These are phyloP conservation scores for Glaciozyma martinii DNA, from an alignment of 768 basidiomycete species.

Conservation along the genomic window DNA sequence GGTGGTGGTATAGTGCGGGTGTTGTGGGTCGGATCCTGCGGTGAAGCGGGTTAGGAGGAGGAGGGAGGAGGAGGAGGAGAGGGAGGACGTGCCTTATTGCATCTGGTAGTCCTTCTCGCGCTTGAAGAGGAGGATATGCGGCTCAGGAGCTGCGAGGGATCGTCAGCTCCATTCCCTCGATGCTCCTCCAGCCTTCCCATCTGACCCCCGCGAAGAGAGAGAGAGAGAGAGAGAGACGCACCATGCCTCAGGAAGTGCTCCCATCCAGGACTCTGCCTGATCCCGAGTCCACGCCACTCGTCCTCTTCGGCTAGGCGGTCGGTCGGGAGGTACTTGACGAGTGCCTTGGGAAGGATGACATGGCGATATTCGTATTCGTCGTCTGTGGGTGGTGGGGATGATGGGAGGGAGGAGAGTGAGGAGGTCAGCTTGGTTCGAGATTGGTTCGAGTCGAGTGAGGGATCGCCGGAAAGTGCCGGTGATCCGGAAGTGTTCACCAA, in stretches of 20 bases:
- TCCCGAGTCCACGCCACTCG: slow-evolving; percentile 95
- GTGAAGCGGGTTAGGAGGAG: not conserved
- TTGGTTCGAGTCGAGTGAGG: not conserved
- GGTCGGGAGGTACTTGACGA: slow-evolving; percentile 88
- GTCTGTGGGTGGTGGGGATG: slow-evolving; percentile 6
- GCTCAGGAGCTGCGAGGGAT: slow-evolving; percentile 61
- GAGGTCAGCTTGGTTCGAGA: not conserved
- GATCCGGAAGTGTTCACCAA: no score
- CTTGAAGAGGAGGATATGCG: slow-evolving; percentile 88
- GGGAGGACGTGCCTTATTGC: not conserved
- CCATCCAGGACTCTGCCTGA: slow-evolving; percentile 93
- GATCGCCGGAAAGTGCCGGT: not conserved
- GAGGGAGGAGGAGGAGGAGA: not conserved
- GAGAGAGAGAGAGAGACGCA: not conserved
- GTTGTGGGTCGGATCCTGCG: not conserved
- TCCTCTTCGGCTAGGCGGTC: slow-evolving; percentile 68
- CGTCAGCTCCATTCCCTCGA: not conserved
- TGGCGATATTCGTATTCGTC: slow-evolving; percentile 45
- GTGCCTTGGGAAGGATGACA: slow-evolving; percentile 89
- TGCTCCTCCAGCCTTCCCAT: not conserved
- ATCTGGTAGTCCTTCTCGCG: slow-evolving; percentile 44
- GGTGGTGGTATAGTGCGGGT: not conserved
- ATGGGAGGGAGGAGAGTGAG: not conserved
- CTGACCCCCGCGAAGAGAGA: not conserved
- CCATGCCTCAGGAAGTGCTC: slow-evolving; percentile 53